Base-by-base conservation (phyloP, 2,329 filamentous ascomycete species). In the Ceratocystis diversiconidia region DNA sequence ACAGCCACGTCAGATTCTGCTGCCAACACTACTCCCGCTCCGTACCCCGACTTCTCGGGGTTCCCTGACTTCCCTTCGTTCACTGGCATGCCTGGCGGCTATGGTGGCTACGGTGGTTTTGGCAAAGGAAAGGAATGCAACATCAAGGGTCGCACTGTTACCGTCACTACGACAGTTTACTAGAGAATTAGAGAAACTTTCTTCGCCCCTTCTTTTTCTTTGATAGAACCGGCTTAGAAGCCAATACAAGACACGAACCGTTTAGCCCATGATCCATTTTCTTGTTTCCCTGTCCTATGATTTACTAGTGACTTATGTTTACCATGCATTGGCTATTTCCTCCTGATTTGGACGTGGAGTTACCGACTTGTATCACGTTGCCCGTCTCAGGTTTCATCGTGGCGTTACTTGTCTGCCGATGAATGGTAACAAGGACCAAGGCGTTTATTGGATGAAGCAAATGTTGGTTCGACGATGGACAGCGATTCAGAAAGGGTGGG, bases 21-120 rank as follows among this genome's bases (percentile, higher is more conserved):
- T 12, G 17, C 61, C 5, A 50, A 30, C 43, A 48, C 43, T 50
- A 62, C 60, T 5, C 36, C 36, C 19, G 25, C 61, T n/a, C 46
- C 61, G 19, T 62, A 32, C 61, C 46, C 61, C 4, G 19, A 48
- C 43, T 32, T 46, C 43, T 32, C 46, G 8, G 43, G 41, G 22
- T 43, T 25, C 15, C 30, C 60, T 30, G 60, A 7, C 19, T 46
- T 70, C 2, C 63, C 61, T 2, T 67, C 63, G 8, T 44, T 28
- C 30, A 59, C 48, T n/a, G 8, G 19, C 3, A 48, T 22, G 41
- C 52, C 55, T 1, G 55, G 48, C 22, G 48, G 48, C n/a, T 52
- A 52, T 52, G 48, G 17, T 22, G n/a, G 48, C n/a, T 25, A 25
- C n/a, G 36, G 36, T 15, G 36, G 22, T 3, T 52, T 25, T 25